Base-by-base conservation (phyloP, 2,329 filamentous ascomycete genomes). In the Pseudogymnoascus sp. region DNA sequence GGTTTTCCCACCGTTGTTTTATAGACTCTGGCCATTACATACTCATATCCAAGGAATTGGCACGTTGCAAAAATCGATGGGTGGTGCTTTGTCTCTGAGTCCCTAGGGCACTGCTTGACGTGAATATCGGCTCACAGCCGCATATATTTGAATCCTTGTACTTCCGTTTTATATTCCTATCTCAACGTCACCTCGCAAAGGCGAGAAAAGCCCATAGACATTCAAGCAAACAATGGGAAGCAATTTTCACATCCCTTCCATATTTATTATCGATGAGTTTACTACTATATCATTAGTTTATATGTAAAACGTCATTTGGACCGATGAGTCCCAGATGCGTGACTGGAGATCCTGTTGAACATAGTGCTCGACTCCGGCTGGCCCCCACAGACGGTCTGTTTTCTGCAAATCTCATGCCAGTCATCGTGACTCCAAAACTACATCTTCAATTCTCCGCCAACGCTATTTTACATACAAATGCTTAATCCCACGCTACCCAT, bases 401-500 rank as follows among this genome's bases (percentile, higher is more conserved):
- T 3, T 9, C 40, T 2, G 2, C 40, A 45, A 18, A 25, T 45
- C 21, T 1, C 21, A 25, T 1, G 40, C 12, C 21, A 21, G 9
- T 8, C 4, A 45, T 25, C 42, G 21, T 48, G 42, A n/a, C 42
- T 4, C 2, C 12, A 4, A 48, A 48, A 48, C 12, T 2, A n/a
- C 42, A 48, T n/a, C 42, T 48, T 48, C 9, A 48, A 48, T 48
- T 48, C 5, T 25, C 40, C 21, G 12, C 12, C 10, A 25, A 48
- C 21, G 42, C 42, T 48, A 48, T 48, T 18, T 12, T 48, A 48
- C 39, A 40, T 40, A 40, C 42, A 48, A 48, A 48, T 48, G 42
- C 42, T 48, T 25, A 48, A 48, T 48, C 42, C 42, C 42, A 48
- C 21, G 42, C 42, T 48, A 27, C 42, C 42, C 42, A 48, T 48